Base-by-base conservation (phyloP, 306 rosid genomes). In the Sphenostylis stenocarpa region DNA sequence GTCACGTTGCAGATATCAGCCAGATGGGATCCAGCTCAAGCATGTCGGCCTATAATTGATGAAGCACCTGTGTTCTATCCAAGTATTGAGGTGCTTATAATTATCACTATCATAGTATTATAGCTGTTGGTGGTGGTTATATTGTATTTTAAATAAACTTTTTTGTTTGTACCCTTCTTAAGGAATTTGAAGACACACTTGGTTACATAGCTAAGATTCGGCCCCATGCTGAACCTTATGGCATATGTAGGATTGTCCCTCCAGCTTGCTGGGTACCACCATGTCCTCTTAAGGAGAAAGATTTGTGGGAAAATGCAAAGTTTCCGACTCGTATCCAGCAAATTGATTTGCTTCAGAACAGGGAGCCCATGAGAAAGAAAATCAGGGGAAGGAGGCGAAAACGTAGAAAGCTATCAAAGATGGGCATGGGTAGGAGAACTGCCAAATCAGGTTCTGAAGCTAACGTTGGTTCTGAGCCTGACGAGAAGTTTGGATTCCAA, bases 1-100 rank as follows among this genome's bases (percentile, higher is more conserved):
- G 63, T 51, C 36, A 52, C 80, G 83, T 51, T 73, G 78, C 89
- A 95, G 99, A 61, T 86, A 62, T 61, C 90, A 69, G 82, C 87
- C 29, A 87, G 87, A 87, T 95, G 99, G 99, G 77, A 55, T 77
- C 90, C 90, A 1, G 58, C n/a, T 20, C 89, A 84, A 76, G 85
- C 99, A 17, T 85, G 97, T 78, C 78, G 89, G 80, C 99, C 97
- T 48, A 48, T 47, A 36, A 67, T 95, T 55, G 87, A 86, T 53
- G 96, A 92, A 61, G 96, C 97, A 11, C 99, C 97, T 73, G 95
- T 89, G 15, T 90, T 92, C 82, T 76, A 89, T 86, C 97, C 99
- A 3, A 89, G 91, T 21, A 26, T 43, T 48, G 97, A 90, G 97
- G 99, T 95, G 74, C 41, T 33, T 61, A 13, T 62, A 58, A 31